Evolutionary conservation across 345 rosid species (phyloP), one percentile per base, ranked within the genome.

Genomic region (Eucalyptus sp.): DNA sequence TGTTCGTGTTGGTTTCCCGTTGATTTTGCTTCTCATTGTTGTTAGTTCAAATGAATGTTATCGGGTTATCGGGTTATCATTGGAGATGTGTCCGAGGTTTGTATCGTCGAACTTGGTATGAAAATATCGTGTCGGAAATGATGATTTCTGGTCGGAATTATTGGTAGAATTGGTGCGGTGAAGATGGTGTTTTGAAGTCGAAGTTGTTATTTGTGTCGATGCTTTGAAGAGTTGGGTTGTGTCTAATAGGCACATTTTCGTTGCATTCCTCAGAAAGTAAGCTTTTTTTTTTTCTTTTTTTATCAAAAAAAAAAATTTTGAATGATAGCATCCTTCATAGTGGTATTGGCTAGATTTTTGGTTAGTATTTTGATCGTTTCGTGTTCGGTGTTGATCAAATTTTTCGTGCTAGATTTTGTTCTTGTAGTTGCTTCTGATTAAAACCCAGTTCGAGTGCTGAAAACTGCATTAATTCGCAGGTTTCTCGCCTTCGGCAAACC

Each of bases 401-500:
- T 20, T 76, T 76, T 7, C 7, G 2, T 62, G 54, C 27, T 43
- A 66, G 76, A 50, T 49, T 6, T 41, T 64, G 13, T 60, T 60
- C 18, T 50, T 89, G 68, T 29, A 41, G 86, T 37, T 80, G 50
- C 87, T 49, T 90, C 88, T 93, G 91, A 92, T 89, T 87, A 37
- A 17, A 27, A 41, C 84, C 84, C 84, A 60, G 87, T 31, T 86
- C 22, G 6, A 43, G 29, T 37, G 46, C 64, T 87, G 89, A 90
- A 66, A 71, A 86, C 90, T 86, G 64, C 92, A 88, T 87, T 92
- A 91, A 90, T 94, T 91, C 93, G 87, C 98, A 96, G 99, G 97
- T 94, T 90, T 91, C 93, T 88, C 97, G 93, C 94, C 95, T 97
- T 90, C 97, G 97, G 88, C 93, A 96, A 91, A 93, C 97, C 86